Conservation (phyloP, 768 basidiomycete genomes). For the Rhizopogon rudus region DNA sequence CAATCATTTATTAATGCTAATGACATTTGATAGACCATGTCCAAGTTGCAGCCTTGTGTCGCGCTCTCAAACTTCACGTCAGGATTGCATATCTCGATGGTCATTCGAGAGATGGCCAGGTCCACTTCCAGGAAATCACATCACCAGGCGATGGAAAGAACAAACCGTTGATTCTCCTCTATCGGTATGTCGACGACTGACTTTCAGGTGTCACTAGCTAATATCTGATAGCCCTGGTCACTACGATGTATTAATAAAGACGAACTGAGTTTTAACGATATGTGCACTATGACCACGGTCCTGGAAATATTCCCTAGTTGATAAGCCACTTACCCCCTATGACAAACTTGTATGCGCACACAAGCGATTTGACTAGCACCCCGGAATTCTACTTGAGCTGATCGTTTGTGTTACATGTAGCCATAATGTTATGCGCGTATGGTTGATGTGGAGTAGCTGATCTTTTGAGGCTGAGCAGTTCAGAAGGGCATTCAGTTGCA, state of each 20-base stretch:
- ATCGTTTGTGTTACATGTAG: no score
- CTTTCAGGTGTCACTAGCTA: conserved; percentile 1
- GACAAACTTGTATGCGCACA: neutral
- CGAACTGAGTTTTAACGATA: neutral
- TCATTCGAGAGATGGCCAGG: conserved; percentile 38
- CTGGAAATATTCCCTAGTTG: neutral
- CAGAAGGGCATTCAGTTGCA: no score
- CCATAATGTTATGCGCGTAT: neutral
- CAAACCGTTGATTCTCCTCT: conserved; percentile 63
- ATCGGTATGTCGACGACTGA: conserved; percentile 48
- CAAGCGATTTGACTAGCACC: neutral
- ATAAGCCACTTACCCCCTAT: no score
- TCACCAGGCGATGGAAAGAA: conserved; percentile 25
- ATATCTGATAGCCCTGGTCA: conserved; percentile 68
- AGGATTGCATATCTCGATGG: conserved; percentile 82
- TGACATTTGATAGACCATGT: conserved; percentile 57
- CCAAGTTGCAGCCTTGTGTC: conserved; percentile 73
- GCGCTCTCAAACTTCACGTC: conserved; percentile 61
- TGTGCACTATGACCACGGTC: neutral
- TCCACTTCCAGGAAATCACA: conserved; percentile 64
- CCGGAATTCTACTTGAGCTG: no score
- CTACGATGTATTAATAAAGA: conserved; percentile 59
- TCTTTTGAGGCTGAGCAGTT: no score
- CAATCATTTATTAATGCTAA: neutral
- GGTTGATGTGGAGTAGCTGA: no score